Evolutionary conservation across 2,329 filamentous ascomycete species (phyloP).

Genomic region (Phialemoniopsis sp.): DNA sequence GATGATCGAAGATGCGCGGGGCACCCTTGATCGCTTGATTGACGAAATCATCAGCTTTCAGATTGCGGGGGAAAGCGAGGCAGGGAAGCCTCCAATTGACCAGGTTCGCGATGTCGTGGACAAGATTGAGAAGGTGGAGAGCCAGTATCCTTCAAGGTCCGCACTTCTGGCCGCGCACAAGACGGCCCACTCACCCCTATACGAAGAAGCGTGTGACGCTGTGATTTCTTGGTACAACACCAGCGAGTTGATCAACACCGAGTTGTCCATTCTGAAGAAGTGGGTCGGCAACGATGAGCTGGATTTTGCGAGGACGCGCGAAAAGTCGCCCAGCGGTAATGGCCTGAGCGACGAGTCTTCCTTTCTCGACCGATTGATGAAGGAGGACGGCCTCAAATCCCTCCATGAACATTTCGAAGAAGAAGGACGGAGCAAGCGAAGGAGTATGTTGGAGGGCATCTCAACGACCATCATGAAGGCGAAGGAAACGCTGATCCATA

Average conservation of each 20-base stretch:
- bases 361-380: constrained; percentile 90
- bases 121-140: constrained; percentile 87
- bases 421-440: constrained; percentile 39
- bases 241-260: constrained; percentile 91
- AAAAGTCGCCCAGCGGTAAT: constrained; percentile 62
- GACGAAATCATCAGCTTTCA: constrained; percentile 91
- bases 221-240: constrained; percentile 97
- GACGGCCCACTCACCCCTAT: constrained; percentile 70
- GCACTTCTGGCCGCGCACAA: constrained; percentile 73
- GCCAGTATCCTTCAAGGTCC: constrained; percentile 75
- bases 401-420: constrained; percentile 68
- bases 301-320: constrained; percentile 77
- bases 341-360: constrained; percentile 85
- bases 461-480: constrained; percentile 87
- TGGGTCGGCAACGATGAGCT: constrained; percentile 97
- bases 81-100: constrained; percentile 78
- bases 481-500: constrained; percentile 84
- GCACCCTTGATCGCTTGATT: constrained; percentile 67
- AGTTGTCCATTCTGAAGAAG: constrained; percentile 83
- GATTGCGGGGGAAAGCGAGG: constrained; percentile 69
- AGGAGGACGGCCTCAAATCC: constrained; percentile 91
- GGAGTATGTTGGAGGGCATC: constrained; percentile 81
- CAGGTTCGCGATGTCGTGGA: constrained; percentile 87
- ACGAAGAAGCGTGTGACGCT: constrained; percentile 78
- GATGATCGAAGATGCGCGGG: constrained; percentile 80